Evolutionary conservation across 2,329 filamentous ascomycete genomes (phyloP), one percentile per base, ranked within the genome.

Genomic region (Escovopsis sp.): DNA sequence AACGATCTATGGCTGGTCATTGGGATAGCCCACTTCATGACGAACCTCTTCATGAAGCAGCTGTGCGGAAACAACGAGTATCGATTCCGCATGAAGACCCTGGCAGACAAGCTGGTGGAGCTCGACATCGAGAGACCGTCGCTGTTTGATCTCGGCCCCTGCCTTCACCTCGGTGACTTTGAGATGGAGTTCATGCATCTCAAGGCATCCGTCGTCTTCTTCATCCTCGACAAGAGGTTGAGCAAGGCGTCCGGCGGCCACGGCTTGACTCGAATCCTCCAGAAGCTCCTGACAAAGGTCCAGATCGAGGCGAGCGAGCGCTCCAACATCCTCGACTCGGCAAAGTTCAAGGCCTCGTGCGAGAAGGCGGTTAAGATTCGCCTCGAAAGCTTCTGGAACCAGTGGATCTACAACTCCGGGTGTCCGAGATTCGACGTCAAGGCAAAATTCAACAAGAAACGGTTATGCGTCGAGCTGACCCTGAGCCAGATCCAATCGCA

Each of bases 371-470:
- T 85, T 11, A 85, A 91, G 54, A 82, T 82, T 46, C 84, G 85
- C 26, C 73, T 95, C 0, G 91, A 98, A 48, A 72, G 77, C 1
- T 96, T 98, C 58, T 96, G 93, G 72, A 78, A 80, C 36, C 89
- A 98, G 57, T 98, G 89, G 89, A 76, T 98, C 1, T 75, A 82
- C 48, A 82, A 84, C 10, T 80, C 86, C 12, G 93, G 93, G 1
- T 96, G 88, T 53, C 91, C 93, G 0, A 76, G 80, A 36, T 94
- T 98, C 52, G 72, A 82, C 39, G 84, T 94, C 39, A 83, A 79
- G 34, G 88, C 94, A 50, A 76, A 81, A 15, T 98, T 98, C 65
- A 98, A 98, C 58, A 96, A 96, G 67, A 98, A 98, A 66, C 84
- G 93, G 52, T 71, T 96, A 4, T 88, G 89, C 26, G 86, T 98